Conservation (phyloP, 805 yeast species). For the Lachancea waltii region DNA sequence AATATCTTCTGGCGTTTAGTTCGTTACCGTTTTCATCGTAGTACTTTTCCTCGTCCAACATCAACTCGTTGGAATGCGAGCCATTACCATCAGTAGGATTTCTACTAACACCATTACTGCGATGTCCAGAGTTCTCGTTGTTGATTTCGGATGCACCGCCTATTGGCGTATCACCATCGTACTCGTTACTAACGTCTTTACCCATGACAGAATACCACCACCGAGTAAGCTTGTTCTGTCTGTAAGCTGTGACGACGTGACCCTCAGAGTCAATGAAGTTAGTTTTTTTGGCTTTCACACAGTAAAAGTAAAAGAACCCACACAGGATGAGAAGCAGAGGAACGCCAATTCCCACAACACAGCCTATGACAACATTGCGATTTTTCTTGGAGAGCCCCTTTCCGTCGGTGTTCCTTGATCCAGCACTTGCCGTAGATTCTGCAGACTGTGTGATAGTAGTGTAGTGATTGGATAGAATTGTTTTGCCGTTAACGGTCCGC, state of each 20-base stretch:
- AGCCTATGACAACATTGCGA: slow-evolving; percentile 56
- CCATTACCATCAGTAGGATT: slow-evolving; percentile 8
- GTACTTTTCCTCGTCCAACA: slow-evolving; percentile 20
- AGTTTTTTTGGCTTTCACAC: slow-evolving; percentile 27
- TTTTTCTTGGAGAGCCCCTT: slow-evolving; percentile 43
- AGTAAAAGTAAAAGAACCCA: slow-evolving; percentile 25
- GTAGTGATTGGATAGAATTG: slow-evolving; percentile 29
- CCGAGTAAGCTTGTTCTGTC: slow-evolving; percentile 26
- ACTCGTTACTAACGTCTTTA: slow-evolving; percentile 19
- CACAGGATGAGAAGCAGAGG: slow-evolving; percentile 38
- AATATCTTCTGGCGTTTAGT: slow-evolving; percentile 21
- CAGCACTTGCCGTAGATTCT: slow-evolving; percentile 21
- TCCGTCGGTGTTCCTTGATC: slow-evolving; percentile 13
- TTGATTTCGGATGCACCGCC: slow-evolving; percentile 16
- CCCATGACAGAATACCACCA: slow-evolving; percentile 30
- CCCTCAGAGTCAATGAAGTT: slow-evolving; percentile 35
- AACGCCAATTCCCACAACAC: slow-evolving; percentile 65
- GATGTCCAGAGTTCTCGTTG: slow-evolving; percentile 2
- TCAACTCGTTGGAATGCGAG: slow-evolving; percentile 16
- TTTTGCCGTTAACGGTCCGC: slow-evolving; percentile 30
- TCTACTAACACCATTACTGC: slow-evolving; percentile 6
- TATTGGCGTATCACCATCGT: slow-evolving; percentile 23
- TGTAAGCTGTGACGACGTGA: slow-evolving; percentile 32
- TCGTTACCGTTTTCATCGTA: slow-evolving; percentile 22
- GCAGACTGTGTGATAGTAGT: slow-evolving; percentile 30